Evolutionary conservation across 1,284 basidiomycete genomes (phyloP).

Genomic region (Malassezia sympodialis): DNA sequence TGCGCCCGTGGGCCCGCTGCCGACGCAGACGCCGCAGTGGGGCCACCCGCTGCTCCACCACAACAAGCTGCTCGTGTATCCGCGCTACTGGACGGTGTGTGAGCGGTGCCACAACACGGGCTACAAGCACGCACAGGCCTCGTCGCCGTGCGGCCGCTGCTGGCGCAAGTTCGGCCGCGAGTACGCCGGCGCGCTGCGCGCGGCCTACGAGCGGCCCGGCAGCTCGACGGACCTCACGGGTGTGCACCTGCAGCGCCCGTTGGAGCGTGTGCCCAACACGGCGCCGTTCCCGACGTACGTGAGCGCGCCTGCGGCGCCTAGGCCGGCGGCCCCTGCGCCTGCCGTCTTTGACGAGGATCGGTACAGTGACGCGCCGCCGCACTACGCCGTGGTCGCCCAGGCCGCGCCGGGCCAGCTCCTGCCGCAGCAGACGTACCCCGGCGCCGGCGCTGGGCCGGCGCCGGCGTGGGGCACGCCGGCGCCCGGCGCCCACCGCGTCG

Average conservation of each 20-base stretch:
- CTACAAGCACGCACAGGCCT: constrained; percentile 9
- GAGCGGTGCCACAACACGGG: constrained; percentile 16
- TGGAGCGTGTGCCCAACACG: background rate
- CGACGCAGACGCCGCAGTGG: background rate
- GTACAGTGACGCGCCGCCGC: constrained; percentile 10
- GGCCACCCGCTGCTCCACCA: constrained; percentile 15
- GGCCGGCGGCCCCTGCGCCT: background rate
- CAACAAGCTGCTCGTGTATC: constrained; percentile 15
- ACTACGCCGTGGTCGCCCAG: background rate
- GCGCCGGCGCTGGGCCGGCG: background rate
- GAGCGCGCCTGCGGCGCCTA: no score
- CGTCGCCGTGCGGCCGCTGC: constrained; percentile 10
- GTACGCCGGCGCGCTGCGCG: constrained; percentile 3
- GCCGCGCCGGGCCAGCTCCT: background rate
- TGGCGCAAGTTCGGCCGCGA: constrained; percentile 16
- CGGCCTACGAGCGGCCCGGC: constrained; percentile 9
- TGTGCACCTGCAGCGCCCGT: background rate
- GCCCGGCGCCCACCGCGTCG: background rate
- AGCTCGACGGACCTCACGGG: background rate
- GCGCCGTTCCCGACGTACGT: background rate
- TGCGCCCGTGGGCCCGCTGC: background rate
- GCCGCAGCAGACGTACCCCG: constrained; percentile 3
- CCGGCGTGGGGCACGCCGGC: background rate
- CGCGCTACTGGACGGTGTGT: constrained; percentile 3
- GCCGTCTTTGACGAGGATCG: constrained; percentile 7